A percentile compares a stretch with the other conserved stretches of the same genome.
These are phyloP conservation scores for Rubroboletus pulcherrimus DNA, from an alignment of 768 basidiomycete genomes.

Conservation along the genomic window DNA sequence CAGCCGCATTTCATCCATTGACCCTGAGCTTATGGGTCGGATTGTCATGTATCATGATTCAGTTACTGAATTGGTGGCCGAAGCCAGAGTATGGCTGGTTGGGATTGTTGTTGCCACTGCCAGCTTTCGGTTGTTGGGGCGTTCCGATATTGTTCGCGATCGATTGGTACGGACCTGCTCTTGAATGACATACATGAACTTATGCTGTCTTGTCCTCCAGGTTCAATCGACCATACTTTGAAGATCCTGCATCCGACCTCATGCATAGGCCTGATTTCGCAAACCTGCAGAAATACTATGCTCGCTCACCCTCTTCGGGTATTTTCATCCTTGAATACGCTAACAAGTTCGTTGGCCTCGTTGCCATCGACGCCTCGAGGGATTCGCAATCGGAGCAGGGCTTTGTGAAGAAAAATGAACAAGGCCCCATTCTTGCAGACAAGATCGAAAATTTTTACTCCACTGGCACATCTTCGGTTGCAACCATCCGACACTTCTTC, in stretches of 20 bases:
- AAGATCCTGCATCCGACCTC: slow-evolving; percentile 46
- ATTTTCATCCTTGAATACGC: slow-evolving; percentile 67
- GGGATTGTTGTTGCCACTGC: slow-evolving; percentile 57
- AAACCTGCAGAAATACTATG: slow-evolving; percentile 53
- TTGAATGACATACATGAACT: neutral
- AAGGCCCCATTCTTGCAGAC: slow-evolving; percentile 11
- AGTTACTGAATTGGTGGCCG: slow-evolving; percentile 70
- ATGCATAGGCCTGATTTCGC: slow-evolving; percentile 56
- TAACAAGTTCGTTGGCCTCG: slow-evolving; percentile 57
- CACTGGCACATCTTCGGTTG: slow-evolving; percentile 45
- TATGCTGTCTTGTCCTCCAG: slow-evolving; percentile 34
- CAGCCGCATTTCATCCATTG: slow-evolving; percentile 58
- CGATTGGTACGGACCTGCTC: slow-evolving; percentile 54
- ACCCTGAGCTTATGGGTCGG: slow-evolving; percentile 58
- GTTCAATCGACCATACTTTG: slow-evolving; percentile 68
- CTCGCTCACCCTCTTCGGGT: slow-evolving; percentile 57
- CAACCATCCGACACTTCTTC: slow-evolving; percentile 70
- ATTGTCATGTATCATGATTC: slow-evolving; percentile 54
- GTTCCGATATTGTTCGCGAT: slow-evolving; percentile 62
- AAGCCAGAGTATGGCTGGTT: slow-evolving; percentile 38
- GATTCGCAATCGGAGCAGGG: slow-evolving; percentile 34
- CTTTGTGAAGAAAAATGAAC: slow-evolving; percentile 21
- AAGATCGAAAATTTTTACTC: slow-evolving; percentile 17
- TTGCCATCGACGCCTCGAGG: slow-evolving; percentile 63
- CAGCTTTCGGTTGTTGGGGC: slow-evolving; percentile 59